These are phyloP conservation scores for Ceratobasidium theobromae DNA, from an alignment of 1,284 basidiomycete genomes.

Conservation along the genomic window DNA sequence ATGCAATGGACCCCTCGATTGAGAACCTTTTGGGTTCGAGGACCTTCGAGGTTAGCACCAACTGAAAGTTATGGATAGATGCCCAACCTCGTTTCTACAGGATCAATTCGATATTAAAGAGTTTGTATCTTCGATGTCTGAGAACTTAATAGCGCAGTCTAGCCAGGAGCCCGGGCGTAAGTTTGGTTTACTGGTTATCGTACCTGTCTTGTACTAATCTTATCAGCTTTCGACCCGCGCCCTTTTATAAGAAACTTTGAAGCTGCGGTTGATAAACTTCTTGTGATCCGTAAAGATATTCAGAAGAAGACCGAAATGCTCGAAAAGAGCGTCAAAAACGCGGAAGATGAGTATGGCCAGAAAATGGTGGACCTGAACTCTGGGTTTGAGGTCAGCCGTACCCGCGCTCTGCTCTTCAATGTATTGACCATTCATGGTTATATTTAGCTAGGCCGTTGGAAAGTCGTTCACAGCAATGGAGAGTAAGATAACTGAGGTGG, in stretches of 20 bases:
- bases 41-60: constrained; percentile 11
- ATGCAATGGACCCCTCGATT: constrained; percentile 12
- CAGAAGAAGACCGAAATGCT: constrained; percentile 86
- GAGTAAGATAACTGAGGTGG: constrained; percentile 88
- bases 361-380: constrained; percentile 90
- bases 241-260: constrained; percentile 94
- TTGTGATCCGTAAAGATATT: constrained; percentile 83
- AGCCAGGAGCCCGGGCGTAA: constrained; percentile 79
- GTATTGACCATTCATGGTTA: constrained; percentile 23
- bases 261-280: constrained; percentile 82
- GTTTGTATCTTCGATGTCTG: constrained; percentile 81
- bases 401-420: neutral
- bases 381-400: constrained; percentile 77
- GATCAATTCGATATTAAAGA: constrained; percentile 91
- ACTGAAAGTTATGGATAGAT: too few relatives aligned
- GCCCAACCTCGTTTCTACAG: constrained; percentile 46
- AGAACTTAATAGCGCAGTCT: constrained; percentile 81
- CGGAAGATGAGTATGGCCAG: constrained; percentile 92
- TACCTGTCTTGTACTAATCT: constrained; percentile 7
- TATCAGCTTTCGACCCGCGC: constrained; percentile 84
- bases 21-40: constrained; percentile 12
- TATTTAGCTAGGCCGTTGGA: constrained; percentile 64
- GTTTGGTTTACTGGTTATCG: constrained; percentile 41
- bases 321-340: constrained; percentile 86
- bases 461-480: constrained; percentile 85